A percentile compares a stretch with the other conserved stretches of the same genome.
Evolutionary conservation across 2,329 filamentous ascomycete species (phyloP).

Genomic region (Escovopsis sp.): DNA sequence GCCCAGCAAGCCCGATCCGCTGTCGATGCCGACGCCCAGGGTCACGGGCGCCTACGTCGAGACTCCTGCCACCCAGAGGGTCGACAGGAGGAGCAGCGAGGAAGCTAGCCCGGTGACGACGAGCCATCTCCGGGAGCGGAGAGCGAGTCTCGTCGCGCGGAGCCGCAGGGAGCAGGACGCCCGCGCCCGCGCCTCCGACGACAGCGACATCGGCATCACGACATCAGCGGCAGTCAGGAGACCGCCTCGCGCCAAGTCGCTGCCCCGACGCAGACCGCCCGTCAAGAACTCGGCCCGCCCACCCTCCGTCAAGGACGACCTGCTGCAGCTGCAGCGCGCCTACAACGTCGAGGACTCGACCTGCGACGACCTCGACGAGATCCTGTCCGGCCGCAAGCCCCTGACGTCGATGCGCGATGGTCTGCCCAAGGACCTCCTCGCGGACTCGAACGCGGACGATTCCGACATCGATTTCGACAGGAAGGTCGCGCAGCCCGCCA

Average conservation of each 20-base stretch:
- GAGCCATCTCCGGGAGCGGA: conserved; percentile 12
- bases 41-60: conserved; percentile 42
- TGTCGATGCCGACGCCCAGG: conserved; percentile 36
- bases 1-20: conserved; percentile 26
- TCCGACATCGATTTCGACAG: conserved; percentile 10
- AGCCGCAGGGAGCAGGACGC: conserved; percentile 15
- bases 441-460: conserved; percentile 10
- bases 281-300: conserved; percentile 38
- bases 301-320: conserved; percentile 39
- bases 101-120: conserved; percentile 6
- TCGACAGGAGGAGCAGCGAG: conserved; percentile 16
- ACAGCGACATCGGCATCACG: conserved; percentile 9
- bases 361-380: conserved; percentile 39
- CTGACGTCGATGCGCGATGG: conserved; percentile 15
- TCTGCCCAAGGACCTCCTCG: conserved; percentile 12
- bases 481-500: neutral
- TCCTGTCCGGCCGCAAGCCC: conserved; percentile 25
- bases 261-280: conserved; percentile 28
- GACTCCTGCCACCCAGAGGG: conserved; percentile 33
- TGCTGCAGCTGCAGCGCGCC: conserved; percentile 34
- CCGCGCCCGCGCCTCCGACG: conserved; percentile 14
- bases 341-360: conserved; percentile 45
- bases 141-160: conserved; percentile 10
- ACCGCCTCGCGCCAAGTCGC: conserved; percentile 20
- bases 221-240: conserved; percentile 11